Conservation (phyloP, 352 stramenopile genomes). For the Plasmopara muralis region DNA sequence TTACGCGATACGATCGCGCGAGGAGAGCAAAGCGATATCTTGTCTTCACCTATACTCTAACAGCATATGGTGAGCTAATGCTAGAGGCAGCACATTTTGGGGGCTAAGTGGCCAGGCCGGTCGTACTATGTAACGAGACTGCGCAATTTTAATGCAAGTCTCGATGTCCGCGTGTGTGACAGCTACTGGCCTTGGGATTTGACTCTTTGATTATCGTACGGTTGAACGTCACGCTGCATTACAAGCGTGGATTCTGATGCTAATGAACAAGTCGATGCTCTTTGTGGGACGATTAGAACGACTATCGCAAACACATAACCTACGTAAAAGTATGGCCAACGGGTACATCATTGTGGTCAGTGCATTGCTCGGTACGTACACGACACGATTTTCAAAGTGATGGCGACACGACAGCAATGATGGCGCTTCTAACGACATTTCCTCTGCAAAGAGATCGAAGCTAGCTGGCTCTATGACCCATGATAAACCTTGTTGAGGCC, state of each 20-base stretch:
- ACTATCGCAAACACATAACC: slow-evolving; percentile 16
- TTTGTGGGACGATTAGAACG: slow-evolving; percentile 18
- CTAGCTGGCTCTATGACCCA: slow-evolving; percentile 1
- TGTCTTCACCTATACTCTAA: slow-evolving; percentile 1
- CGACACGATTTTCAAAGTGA: too few relatives aligned
- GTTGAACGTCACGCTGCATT: too few relatives aligned
- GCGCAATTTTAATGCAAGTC: neutral
- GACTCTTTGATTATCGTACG: too few relatives aligned
- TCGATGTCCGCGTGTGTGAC: neutral
- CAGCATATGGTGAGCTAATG: slow-evolving; percentile 20
- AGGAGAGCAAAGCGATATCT: slow-evolving; percentile 2
- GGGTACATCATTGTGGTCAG: neutral
- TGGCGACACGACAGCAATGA: slow-evolving; percentile 22
- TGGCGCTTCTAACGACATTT: neutral
- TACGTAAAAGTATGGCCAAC: neutral
- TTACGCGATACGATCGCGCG: slow-evolving; percentile 4
- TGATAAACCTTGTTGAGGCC: neutral
- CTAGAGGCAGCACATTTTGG: slow-evolving; percentile 17
- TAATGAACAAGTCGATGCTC: slow-evolving; percentile 1
- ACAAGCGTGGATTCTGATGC: neutral
- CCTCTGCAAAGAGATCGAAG: slow-evolving; percentile 15
- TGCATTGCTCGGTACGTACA: too few relatives aligned
- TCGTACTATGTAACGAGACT: neutral
- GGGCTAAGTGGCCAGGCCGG: slow-evolving; percentile 2
- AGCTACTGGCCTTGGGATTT: slow-evolving; percentile 5